Evolutionary conservation across 306 rosid species (phyloP), one percentile per base, ranked within the genome.

Genomic region (Lathyrus tuberosus): DNA sequence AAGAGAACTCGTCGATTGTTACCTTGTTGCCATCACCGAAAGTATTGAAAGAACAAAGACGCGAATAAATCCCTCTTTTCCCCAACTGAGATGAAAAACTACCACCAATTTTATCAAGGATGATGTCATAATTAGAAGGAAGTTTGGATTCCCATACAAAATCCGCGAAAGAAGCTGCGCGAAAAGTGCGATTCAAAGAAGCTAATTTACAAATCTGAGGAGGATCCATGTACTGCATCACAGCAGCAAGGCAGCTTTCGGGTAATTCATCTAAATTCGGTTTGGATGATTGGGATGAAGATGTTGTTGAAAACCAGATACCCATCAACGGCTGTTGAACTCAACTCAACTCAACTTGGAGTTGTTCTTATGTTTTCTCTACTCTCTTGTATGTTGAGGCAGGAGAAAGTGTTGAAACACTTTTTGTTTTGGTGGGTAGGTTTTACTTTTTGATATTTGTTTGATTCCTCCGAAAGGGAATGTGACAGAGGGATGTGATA

Each of bases 121-220:
- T 24, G 54, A 51, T 18, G 17, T 70, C 18, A 68, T 81, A 91
- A 80, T 94, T 94, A 2, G 85, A 30, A 0, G 97, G 99, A 12
- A 94, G 78, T 67, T 94, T 94, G 10, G 97, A 87, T 35, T 94
- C 96, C 99, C 97, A 94, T 24, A 94, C 87, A 46, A 86, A 91
- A 84, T 94, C 96, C 0, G 99, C 95, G 81, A 80, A 78, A 2
- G 99, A 87, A 59, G 97, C 97, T 0, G 82, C 87, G 1, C 91
- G 96, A 47, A 94, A 94, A 15, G 97, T 83, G 69, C 92, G 91
- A 58, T 86, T 94, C 65, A 94, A 54, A 43, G 69, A 56, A 8
- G 95, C 92, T 58, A 94, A 75, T 44, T 74, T 78, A 66, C 97
- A 91, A 72, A 94, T 91, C 85, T 87, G 84, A 5, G 88, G 80